phyloP scores from a whole-genome alignment of 2,329 filamentous ascomycete species.

The Fonsecaea nubica region DNA sequence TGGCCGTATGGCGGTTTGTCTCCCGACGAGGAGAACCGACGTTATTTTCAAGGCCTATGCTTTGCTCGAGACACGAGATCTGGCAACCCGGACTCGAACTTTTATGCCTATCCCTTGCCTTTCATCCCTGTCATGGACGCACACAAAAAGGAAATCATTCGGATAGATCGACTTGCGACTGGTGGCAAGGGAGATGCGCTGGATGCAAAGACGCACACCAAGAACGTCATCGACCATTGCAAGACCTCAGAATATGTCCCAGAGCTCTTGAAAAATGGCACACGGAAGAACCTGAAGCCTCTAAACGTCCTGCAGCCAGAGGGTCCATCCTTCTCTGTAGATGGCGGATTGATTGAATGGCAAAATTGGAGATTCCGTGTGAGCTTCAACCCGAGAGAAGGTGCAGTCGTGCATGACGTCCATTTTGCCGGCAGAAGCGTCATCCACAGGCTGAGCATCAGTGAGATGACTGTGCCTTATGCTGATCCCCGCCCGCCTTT shows the following conservation, averaged over 20 bases:
- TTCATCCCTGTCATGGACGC: constrained; percentile 66
- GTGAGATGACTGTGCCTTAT: constrained; percentile 75
- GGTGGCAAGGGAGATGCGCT: constrained; percentile 59
- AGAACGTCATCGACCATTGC: constrained; percentile 61
- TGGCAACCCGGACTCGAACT: constrained; percentile 63
- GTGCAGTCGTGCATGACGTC: constrained; percentile 67
- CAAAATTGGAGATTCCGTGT: constrained; percentile 74
- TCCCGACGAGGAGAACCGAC: constrained; percentile 52
- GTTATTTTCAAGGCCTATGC: constrained; percentile 62
- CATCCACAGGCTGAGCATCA: constrained; percentile 70
- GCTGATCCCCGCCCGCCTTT: constrained; percentile 70
- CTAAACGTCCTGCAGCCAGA: constrained; percentile 75
- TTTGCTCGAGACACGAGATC: constrained; percentile 58
- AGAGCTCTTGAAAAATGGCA: constrained; percentile 56
- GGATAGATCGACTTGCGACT: constrained; percentile 64
- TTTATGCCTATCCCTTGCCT: constrained; percentile 68
- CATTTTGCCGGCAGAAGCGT: constrained; percentile 70
- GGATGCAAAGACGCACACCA: constrained; percentile 48
- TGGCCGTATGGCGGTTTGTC: constrained; percentile 65
- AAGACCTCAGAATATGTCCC: constrained; percentile 59
- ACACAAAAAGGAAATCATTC: constrained; percentile 60
- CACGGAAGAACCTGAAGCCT: constrained; percentile 66
- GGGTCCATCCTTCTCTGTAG: constrained; percentile 69
- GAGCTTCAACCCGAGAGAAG: constrained; percentile 71
- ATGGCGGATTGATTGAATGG: constrained; percentile 62